Percentiles rank a stretch among this genome's conserved stretches.
phyloP scores from a whole-genome alignment of 2,329 filamentous ascomycete genomes.

The Fusarium sp. region DNA sequence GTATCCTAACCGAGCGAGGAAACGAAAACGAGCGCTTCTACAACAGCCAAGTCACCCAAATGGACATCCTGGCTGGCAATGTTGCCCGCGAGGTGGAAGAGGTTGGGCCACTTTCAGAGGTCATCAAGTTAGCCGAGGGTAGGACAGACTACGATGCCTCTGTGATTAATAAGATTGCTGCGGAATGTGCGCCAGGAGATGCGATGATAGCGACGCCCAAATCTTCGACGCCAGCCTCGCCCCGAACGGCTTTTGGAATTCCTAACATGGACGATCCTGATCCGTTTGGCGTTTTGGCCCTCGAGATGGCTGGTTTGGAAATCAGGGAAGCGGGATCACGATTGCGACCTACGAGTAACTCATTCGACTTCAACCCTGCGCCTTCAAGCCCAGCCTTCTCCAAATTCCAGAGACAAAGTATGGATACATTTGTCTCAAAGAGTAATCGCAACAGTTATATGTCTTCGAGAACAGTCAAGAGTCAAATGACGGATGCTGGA shows the following conservation, averaged over 20 bases:
- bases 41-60: slow-evolving; percentile 59
- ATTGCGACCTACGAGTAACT: slow-evolving; percentile 77
- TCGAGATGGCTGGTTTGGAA: slow-evolving; percentile 90
- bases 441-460: slow-evolving; percentile 81
- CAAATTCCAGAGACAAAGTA: slow-evolving; percentile 72
- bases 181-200: slow-evolving; percentile 80
- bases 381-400: slow-evolving; percentile 78
- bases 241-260: slow-evolving; percentile 74
- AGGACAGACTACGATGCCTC: slow-evolving; percentile 77
- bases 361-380: slow-evolving; percentile 84
- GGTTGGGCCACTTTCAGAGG: slow-evolving; percentile 75
- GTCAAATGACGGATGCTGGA: slow-evolving; percentile 75
- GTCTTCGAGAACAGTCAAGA: slow-evolving; percentile 75
- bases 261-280: slow-evolving; percentile 86
- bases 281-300: slow-evolving; percentile 87
- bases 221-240: slow-evolving; percentile 51
- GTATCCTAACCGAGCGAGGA: slow-evolving; percentile 65
- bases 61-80: slow-evolving; percentile 68
- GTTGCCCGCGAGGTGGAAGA: slow-evolving; percentile 66
- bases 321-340: slow-evolving; percentile 86
- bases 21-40: slow-evolving; percentile 73
- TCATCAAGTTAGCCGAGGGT: slow-evolving; percentile 89
- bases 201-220: slow-evolving; percentile 64
- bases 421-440: slow-evolving; percentile 69
- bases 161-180: slow-evolving; percentile 72